Evolutionary conservation across 805 yeast species (phyloP), one percentile per base, ranked within the genome.

Genomic region (Kluyveromyces starmeri): DNA sequence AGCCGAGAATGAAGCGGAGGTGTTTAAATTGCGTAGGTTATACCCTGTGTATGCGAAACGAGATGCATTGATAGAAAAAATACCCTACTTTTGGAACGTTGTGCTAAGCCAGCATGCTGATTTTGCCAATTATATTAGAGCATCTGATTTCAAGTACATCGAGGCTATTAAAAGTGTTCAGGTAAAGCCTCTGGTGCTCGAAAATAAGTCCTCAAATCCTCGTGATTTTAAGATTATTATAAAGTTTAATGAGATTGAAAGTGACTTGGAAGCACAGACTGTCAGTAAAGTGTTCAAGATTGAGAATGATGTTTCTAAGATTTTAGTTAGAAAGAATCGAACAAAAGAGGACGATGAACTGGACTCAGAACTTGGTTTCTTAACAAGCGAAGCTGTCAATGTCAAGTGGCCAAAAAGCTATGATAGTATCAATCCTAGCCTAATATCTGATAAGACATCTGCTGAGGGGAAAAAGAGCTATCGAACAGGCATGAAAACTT

Each of bases 21-120:
- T 69, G 28, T 70, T 60, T 41, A 64, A 82, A 33, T 54, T 78
- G 24, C 55, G 58, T 31, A 59, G 69, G 20, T 68, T 84, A 6
- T 70, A 68, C 42, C 71, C 75, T 13, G 64, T 83, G 6, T 84
- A 74, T 50, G 62, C 52, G 5, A 58, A 68, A 38, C 65, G 96
- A 45, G 66, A 83, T 16, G 62, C 48, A 5, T 58, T 70, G n/a
- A 63, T 78, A 11, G 37, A 46, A 4, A 53, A 65, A 4, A 71
- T 86, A 27, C 85, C 88, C 1, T 72, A 73, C 43, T 86, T 89
- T 56, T 89, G 97, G 97, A 79, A 82, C 48, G 71, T 80, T 35
- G 95, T 83, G 0, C 59, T 89, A 8, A 85, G 88, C 2, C 84
- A 83, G 50, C 81, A 81, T 48, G 80, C 82, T 34, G 95, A 83